Base-by-base conservation (phyloP, 2,329 filamentous ascomycete species). In the Anthostomella pinea region DNA sequence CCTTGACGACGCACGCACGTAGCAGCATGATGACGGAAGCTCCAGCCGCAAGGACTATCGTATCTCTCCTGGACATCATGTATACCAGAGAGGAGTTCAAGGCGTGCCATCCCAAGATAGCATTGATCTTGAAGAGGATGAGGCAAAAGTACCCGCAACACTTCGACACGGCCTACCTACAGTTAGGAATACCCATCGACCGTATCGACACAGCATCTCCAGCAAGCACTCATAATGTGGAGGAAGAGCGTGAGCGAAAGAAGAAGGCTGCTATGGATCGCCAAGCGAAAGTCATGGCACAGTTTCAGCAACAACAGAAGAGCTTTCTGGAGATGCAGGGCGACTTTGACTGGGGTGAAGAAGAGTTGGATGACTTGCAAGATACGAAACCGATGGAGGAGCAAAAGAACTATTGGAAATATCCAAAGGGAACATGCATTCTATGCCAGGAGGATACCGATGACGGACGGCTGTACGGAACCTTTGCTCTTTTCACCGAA, bases 281-380 rank as follows among this genome's bases (percentile, higher is more conserved):
- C 15, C 90, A 97, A 63, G 90, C 90, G 2, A 85, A 81, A 55
- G 88, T 98, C 20, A 96, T 98, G 90, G 93, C 90, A 2, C 89
- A 96, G 57, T 96, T 98, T 65, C 93, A 97, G 60, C 85, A 95
- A 58, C 91, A 98, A 57, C 94, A 97, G 59, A 91, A 94, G 64
- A 93, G 81, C 53, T 98, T 98, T 65, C 69, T 98, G 66, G 85
- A 87, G 38, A 93, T 84, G 47, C 90, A 96, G 61, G 84, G 79
- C n/a, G 75, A 82, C 26, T 77, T 95, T 42, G 86, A 95, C 60
- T 95, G 88, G 85, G 89, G 87, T 10, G 85, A 93, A 41, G 87
- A 86, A n/a, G 79, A 85, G 24, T 74, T 81, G 17, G 84, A 93
- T 30, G 77, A 87, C 18, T 82, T 85, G 35, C 80, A 86, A 43